Percentiles rank a stretch among this genome's conserved stretches.
Evolutionary conservation across 441 rosid genomes (phyloP).

Genomic region (Hura crepitans): DNA sequence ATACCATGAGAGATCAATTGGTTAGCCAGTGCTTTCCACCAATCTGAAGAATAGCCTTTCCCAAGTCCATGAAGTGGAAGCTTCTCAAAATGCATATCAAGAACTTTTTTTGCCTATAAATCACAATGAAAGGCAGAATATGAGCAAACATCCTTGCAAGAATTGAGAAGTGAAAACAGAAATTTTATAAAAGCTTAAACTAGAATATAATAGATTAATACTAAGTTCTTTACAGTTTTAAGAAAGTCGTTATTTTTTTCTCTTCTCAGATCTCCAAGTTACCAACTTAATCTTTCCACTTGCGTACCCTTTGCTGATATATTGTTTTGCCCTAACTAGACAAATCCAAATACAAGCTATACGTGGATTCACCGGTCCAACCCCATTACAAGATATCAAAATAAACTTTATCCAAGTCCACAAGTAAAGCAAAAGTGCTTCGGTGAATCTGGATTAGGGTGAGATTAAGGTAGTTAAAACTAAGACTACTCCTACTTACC

Average conservation of each 20-base stretch:
- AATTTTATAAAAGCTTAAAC: conserved; percentile 1
- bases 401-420: no score
- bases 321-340: not conserved
- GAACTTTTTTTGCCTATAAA: conserved; percentile 38
- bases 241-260: not conserved
- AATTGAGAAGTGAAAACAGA: conserved; percentile 4
- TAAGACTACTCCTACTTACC: no score
- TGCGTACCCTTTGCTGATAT: no score
- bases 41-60: conserved; percentile 37
- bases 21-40: conserved; percentile 50
- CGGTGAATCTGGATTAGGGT: no score
- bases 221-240: not conserved
- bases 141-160: conserved; percentile 12
- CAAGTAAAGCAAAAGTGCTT: no score
- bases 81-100: conserved; percentile 43
- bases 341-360: not conserved
- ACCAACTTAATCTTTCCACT: conserved; percentile 4
- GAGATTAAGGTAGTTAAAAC: no score
- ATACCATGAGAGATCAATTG: conserved; percentile 43
- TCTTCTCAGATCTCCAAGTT: not conserved
- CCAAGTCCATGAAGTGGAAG: conserved; percentile 56
- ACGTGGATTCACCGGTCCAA: no score
- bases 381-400: no score
- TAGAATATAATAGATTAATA: not conserved
- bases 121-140: conserved; percentile 13